Evolutionary conservation across 1,284 basidiomycete species (phyloP), one percentile per base, ranked within the genome.

Genomic region (Leccinum fallax): DNA sequence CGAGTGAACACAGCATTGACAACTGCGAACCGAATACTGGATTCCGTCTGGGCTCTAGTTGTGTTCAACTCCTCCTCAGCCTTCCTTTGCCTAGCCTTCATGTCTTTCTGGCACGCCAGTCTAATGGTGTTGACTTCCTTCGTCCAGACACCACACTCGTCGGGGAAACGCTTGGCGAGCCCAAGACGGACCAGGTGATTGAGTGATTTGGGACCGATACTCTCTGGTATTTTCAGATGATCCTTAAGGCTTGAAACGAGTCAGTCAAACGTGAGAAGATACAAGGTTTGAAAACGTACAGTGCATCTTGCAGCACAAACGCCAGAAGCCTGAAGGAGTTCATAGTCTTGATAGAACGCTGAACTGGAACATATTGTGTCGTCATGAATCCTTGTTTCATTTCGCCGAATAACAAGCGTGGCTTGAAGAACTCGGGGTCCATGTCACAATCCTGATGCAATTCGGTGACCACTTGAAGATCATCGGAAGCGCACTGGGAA

Each of bases 321-420:
- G 61, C 6, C 5, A 1, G 57, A 2, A 65, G 38, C 19, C 3
- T 65, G 53, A 63, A 63, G 2, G 63, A 46, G 4, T 43, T 58
- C 10, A 66, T 19, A 32, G 30, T 2, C 26, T 61, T 66, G 24
- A 62, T 9, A 2, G 34, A 54, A 21, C 63, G 69, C 53, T 55
- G 71, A 5, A 58, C 57, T 19, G 69, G 61, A 2, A 71, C 60
- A 57, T 74, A 79, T 57, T 56, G 54, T 3, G 62, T 60, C 0
- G 72, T 77, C 61, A 79, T 62, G 32, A 78, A 69, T 2, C 71
- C 77, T 63, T 78, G 76, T 13, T 61, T 62, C 10, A 75, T 76
- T 62, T 78, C 77, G 11, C 77, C 77, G 48, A 55, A 64, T n/a
- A 78, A 36, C 0, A 79, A 59, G 19, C 64, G 67, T 30, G 77